Base-by-base conservation (phyloP, 331 rosid genomes). In the Spiraea crenata region DNA sequence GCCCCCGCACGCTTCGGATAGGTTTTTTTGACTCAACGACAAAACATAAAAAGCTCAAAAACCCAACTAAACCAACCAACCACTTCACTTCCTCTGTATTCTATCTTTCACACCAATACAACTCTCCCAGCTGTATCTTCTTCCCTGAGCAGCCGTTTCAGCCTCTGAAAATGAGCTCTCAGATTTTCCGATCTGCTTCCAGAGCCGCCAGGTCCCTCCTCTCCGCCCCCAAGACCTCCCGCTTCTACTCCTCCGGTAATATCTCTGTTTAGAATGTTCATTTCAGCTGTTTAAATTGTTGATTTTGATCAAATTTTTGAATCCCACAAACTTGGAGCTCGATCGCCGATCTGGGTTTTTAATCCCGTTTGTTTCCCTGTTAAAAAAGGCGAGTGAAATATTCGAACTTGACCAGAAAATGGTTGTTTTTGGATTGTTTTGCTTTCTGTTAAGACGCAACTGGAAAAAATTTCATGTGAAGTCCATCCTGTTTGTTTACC, bases 171-270 rank as follows among this genome's bases (percentile, higher is more conserved):
- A 93, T 93, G 97, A 77, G 83, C 65, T 82, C 92, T 55, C 87
- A 79, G 72, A 74, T 87, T 74, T 77, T 70, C 87, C 81, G 88
- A 85, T 85, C 93, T 12, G 90, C 89, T 71, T 84, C 92, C 46
- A 80, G 82, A 78, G 89, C 90, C 67, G 83, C 85, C 6, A 90
- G 91, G 87, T 89, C 91, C 50, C 73, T 90, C 82, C 79, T 87
- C 84, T 74, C 86, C 57, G 85, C 97, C 81, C 81, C 96, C 14
- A 85, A 70, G 63, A 46, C 42, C 80, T 81, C 96, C 71, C 95
- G 92, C 20, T 84, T 84, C 31, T 82, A 76, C 84, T 84, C 90
- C 10, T 84, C 90, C 13, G 85, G 91, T 85, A 68, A 44, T 50
- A n/a, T 59, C 65, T 62, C 35, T 52, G 48, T 9, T 63, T 46